Percentiles rank a stretch among this genome's conserved stretches.
Evolutionary conservation across 139 green algal species (phyloP).

Genomic region (Tetraselmis chui): DNA sequence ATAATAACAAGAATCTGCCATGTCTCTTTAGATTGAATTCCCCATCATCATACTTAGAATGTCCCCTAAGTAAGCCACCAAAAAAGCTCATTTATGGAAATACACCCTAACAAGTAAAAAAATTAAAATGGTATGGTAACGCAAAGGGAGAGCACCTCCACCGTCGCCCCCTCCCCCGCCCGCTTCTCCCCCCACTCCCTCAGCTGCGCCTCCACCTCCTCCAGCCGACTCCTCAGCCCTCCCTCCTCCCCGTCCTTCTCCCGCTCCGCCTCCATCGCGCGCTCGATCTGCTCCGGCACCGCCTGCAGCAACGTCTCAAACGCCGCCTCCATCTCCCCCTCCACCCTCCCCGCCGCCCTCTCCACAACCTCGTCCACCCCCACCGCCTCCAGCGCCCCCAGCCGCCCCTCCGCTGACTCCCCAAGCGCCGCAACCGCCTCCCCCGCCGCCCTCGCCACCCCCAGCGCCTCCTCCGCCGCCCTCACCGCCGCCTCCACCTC

Average conservation of each 20-base stretch:
- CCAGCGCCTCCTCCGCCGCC: background rate
- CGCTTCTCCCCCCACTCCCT: background rate
- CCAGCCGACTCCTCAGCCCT: background rate
- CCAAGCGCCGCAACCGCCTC: background rate
- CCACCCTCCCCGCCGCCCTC: too few species aligned
- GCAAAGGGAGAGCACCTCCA: too few species aligned
- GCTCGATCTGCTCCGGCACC: background rate
- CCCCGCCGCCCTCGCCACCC: too few species aligned
- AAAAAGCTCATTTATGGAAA: too few species aligned
- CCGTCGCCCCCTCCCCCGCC: background rate
- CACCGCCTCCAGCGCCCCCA: background rate
- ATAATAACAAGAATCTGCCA: too few species aligned
- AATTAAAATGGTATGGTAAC: too few species aligned
- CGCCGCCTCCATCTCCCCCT: background rate
- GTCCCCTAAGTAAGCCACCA: too few species aligned
- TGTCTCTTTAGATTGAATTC: too few species aligned
- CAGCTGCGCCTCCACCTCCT: background rate
- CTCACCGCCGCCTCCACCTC: background rate
- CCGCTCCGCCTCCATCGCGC: background rate
- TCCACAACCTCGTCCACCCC: background rate
- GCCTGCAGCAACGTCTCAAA: background rate
- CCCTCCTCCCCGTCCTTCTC: background rate
- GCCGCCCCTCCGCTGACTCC: background rate
- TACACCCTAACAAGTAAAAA: too few species aligned
- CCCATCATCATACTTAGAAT: too few species aligned